Evolutionary conservation across 108 stramenopile genomes (phyloP), one percentile per base, ranked within the genome.

Genomic region (Stephanodiscus minutulus): DNA sequence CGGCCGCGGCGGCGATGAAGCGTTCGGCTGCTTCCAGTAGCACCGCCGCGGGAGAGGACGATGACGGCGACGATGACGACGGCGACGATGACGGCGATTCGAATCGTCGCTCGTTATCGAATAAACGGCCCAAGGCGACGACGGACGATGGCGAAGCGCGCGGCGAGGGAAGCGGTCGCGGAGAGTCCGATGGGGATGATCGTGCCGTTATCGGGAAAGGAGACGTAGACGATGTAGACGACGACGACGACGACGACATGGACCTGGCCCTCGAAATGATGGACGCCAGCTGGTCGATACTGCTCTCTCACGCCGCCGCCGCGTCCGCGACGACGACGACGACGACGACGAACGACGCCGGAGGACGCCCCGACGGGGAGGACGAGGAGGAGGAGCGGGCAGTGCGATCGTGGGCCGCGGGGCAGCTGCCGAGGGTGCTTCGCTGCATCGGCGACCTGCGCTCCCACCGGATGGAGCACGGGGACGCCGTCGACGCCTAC

Each of bases 401-500:
- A 24, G 75, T 75, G 59, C 24, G 68, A 28, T 41, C 64, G 29
- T 91, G 88, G 83, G 64, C 66, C 18, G 58, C 52, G 20, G 77
- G 82, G 11, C 88, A 91, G 73, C 21, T 87, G 21, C 93, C 93
- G 37, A 79, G 91, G 44, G 46, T 88, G 11, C 55, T 91, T 15
- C 37, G 72, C 15, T 85, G 88, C n/a, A 78, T 94, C 29, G 93
- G 89, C 10, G 90, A 91, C 66, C 75, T 88, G 22, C 54, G 89
- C 35, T 82, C 82, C 13, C 60, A 62, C 28, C 68, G 82, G 36
- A 59, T 53, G 41, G 73, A 83, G 33, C 80, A 85, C 47, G 86
- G 86, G 17, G 86, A 90, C 70, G 90, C 93, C 17, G 89, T 87
- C 10, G 93, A 94, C 79, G 81, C 80, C 1, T 90, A 89, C 74